Percentiles rank a stretch among this genome's conserved stretches.
phyloP scores from a whole-genome alignment of 352 stramenopile genomes.

The Blastocystis sp. region DNA sequence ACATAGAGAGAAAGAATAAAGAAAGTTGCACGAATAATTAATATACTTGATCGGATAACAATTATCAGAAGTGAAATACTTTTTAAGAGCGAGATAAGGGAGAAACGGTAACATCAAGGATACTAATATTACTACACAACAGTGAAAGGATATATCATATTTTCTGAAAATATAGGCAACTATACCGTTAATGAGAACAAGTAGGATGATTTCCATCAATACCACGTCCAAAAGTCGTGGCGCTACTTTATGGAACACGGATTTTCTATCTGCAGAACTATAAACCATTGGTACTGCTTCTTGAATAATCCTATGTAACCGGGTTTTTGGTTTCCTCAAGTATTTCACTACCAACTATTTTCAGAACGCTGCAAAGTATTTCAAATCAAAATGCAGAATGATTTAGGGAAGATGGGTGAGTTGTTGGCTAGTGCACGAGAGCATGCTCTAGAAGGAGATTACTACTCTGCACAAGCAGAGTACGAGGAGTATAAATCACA shows the following conservation, averaged over 20 bases:
- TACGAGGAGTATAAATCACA: conserved; percentile 10
- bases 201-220: not conserved
- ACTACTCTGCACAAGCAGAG: not conserved
- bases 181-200: not conserved
- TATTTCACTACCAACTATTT: not conserved
- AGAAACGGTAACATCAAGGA: conserved; percentile 1
- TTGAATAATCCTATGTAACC: not conserved
- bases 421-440: not conserved
- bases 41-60: not conserved
- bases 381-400: not conserved
- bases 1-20: not conserved
- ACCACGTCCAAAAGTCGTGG: not conserved
- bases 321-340: not conserved
- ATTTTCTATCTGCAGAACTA: not conserved
- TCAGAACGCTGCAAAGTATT: not conserved
- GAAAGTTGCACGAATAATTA: not conserved
- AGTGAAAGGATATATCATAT: conserved; percentile 29
- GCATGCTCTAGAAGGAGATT: conserved; percentile 16
- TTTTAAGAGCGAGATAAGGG: not conserved
- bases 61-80: not conserved
- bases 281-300: not conserved
- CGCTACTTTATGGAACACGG: not conserved
- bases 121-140: not conserved
- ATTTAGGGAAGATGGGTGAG: not conserved
- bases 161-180: not conserved